Conservation (phyloP, 441 rosid genomes). For the Capsella rubella region DNA sequence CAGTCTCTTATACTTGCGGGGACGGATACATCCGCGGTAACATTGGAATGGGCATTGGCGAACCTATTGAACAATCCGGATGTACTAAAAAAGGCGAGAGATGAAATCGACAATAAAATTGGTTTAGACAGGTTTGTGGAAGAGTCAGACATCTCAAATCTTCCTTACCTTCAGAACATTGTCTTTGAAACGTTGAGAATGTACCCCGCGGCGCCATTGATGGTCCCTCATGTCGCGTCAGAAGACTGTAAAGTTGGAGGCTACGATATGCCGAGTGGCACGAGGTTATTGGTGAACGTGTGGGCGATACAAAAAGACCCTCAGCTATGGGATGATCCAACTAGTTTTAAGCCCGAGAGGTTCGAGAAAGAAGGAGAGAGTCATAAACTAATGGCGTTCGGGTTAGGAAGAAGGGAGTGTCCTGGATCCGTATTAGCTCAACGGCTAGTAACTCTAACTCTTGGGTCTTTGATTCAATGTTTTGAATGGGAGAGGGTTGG, state of each 20-base stretch:
- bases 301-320: conserved; percentile 44
- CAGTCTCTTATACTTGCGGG: conserved; percentile 46
- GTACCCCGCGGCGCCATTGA: conserved; percentile 44
- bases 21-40: conserved; percentile 47
- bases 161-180: conserved; percentile 48
- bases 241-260: conserved; percentile 25
- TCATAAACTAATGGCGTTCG: conserved; percentile 28
- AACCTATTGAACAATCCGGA: conserved; percentile 45
- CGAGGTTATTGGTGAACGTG: conserved; percentile 24
- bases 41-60: conserved; percentile 56
- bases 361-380: conserved; percentile 31
- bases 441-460: conserved; percentile 19
- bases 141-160: conserved; percentile 48
- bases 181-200: conserved; percentile 50
- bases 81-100: conserved; percentile 39
- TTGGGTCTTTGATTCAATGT: conserved; percentile 40
- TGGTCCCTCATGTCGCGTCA: conserved; percentile 47
- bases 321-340: conserved; percentile 32
- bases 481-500: conserved; percentile 37
- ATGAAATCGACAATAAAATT: conserved; percentile 32
- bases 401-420: conserved; percentile 40
- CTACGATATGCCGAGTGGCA: conserved; percentile 29
- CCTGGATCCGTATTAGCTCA: conserved; percentile 36
- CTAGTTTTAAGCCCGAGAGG: conserved; percentile 37
- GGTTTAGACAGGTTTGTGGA: conserved; percentile 41